These are phyloP conservation scores for Tetrahymena thermophila DNA, from an alignment of 73 alveolate species.

Conservation along the genomic window DNA sequence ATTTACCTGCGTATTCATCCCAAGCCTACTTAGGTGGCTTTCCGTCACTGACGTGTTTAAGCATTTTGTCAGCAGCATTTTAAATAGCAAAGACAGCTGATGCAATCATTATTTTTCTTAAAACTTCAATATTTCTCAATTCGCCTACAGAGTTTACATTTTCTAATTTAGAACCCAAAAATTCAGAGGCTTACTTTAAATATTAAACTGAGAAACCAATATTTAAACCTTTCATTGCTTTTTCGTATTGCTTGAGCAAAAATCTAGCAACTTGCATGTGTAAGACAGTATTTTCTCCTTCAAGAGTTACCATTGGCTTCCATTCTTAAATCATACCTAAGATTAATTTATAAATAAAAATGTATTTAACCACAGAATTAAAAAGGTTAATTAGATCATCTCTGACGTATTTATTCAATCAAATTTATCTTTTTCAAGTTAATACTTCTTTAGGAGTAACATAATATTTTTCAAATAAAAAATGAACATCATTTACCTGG, in stretches of 20 bases:
- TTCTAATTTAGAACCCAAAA: not conserved
- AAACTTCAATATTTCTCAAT: slow-evolving; percentile 6
- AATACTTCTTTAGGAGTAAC: not conserved
- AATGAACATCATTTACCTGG: not conserved
- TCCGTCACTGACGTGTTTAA: slow-evolving; percentile 32
- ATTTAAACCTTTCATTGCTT: slow-evolving; percentile 21
- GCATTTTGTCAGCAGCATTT: slow-evolving; percentile 6
- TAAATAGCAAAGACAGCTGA: slow-evolving; percentile 11
- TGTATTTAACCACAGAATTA: not conserved
- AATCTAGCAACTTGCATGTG: slow-evolving; percentile 64
- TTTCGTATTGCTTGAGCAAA: slow-evolving; percentile 27
- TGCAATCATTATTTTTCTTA: slow-evolving; percentile 30
- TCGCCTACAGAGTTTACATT: not conserved
- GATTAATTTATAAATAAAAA: too few relatives aligned
- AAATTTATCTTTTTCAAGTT: slow-evolving; percentile 22
- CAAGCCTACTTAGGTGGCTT: slow-evolving; percentile 15
- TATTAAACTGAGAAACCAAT: slow-evolving; percentile 24
- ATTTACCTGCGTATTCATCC: slow-evolving; percentile 33
- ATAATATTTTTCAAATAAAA: not conserved
- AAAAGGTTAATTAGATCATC: not conserved
- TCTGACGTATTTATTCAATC: slow-evolving; percentile 9
- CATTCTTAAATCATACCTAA: slow-evolving; percentile 17
- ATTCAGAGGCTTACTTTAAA: not conserved
- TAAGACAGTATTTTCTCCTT: slow-evolving; percentile 81
- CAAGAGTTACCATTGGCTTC: slow-evolving; percentile 59